These are phyloP conservation scores for Aspergillus hancockii DNA, from an alignment of 495 filamentous ascomycete species.

Conservation along the genomic window DNA sequence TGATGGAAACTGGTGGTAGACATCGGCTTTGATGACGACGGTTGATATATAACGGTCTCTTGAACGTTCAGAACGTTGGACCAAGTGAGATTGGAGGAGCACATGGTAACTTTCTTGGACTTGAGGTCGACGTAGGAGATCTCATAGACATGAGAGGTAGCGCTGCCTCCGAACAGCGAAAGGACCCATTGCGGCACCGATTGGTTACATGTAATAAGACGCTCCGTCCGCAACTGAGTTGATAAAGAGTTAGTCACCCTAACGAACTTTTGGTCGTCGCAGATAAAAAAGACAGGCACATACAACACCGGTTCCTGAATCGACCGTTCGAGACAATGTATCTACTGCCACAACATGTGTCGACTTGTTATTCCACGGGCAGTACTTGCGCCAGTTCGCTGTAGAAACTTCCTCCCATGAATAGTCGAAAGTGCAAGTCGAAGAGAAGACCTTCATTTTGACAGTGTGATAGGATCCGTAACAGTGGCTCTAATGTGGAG, in stretches of 20 bases:
- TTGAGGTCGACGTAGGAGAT: slow-evolving; percentile 87
- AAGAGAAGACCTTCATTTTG: slow-evolving; percentile 92
- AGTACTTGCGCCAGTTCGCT: slow-evolving; percentile 99
- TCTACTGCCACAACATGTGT: slow-evolving; percentile 94
- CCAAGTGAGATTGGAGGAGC: slow-evolving; percentile 87
- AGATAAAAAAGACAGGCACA: slow-evolving; percentile 29
- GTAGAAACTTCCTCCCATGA: slow-evolving; percentile 98
- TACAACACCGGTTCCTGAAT: slow-evolving; percentile 79
- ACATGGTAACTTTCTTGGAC: slow-evolving; percentile 87
- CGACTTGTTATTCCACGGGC: slow-evolving; percentile 94
- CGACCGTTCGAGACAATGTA: slow-evolving; percentile 79
- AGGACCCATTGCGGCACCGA: slow-evolving; percentile 84
- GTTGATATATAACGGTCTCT: slow-evolving; percentile 86
- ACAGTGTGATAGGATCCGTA: not conserved
- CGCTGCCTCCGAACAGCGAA: slow-evolving; percentile 69
- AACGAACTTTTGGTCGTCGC: not conserved
- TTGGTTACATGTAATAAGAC: slow-evolving; percentile 93
- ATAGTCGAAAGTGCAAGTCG: slow-evolving; percentile 87
- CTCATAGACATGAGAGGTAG: slow-evolving; percentile 86
- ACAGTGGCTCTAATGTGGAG: not conserved
- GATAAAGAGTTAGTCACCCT: slow-evolving; percentile 13
- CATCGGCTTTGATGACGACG: slow-evolving; percentile 48
- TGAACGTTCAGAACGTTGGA: slow-evolving; percentile 83
- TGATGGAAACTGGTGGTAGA: slow-evolving; percentile 79
- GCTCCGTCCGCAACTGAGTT: slow-evolving; percentile 81